Base-by-base conservation (phyloP, 768 basidiomycete genomes). In the Psilocybe cubensis region DNA sequence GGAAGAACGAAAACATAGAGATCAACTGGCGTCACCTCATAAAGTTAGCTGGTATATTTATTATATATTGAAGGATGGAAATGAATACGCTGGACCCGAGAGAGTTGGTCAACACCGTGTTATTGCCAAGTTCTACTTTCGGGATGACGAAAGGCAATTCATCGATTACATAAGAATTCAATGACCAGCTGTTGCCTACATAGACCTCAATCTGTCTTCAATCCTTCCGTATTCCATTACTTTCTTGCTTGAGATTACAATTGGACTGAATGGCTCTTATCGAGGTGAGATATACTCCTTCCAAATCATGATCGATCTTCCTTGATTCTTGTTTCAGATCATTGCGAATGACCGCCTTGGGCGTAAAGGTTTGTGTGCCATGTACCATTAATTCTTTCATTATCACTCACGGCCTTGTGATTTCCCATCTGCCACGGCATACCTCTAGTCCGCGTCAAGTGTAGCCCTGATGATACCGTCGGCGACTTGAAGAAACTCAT, bases 401-500 rank as follows among this genome's bases (percentile, higher is more conserved):
- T 12, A 42, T 60, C 40, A 60, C 50, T 28, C 21, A 41, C 67
- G 31, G 25, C 8, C 25, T 42, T 45, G 45, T n/a, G 46, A 35
- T n/a, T 45, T 29, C 51, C n/a, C 24, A 20, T 38, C 46, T 12
- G 10, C 20, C 28, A 18, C 38, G 27, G 7, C 23, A 55, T 44
- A 31, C 56, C 25, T 23, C n/a, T 60, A 97, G 96, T 97, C 59
- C 90, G 93, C 62, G 94, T 98, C 68, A 97, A 98, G 74, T 97
- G 96, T 78, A 89, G 88, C 72, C 85, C 93, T 4, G 88, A 96
- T 12, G 97, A 99, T 70, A 98, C 97, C 1, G 93, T 99, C 31
- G 96, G 96, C 40, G 96, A 98, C 70, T 80, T 99, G 61, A 98
- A 98, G 83, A 91, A 90, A 72, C 87, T 99, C 58, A 98, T 99